phyloP scores from a whole-genome alignment of 225 moss, liverwort and hornwort species.

The Sphagnum tenellum region DNA sequence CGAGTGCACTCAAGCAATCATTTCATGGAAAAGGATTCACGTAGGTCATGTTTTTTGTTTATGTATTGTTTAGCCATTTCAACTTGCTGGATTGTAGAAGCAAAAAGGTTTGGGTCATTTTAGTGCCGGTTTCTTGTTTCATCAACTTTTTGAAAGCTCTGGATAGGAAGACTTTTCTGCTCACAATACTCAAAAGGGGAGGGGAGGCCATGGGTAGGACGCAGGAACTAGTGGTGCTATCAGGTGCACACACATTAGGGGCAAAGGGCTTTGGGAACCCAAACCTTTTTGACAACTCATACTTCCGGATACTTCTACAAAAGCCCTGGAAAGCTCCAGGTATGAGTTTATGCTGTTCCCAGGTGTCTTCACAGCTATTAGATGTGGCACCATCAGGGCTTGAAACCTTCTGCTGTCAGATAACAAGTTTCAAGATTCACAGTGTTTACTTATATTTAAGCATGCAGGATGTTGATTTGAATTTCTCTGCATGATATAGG shows the following conservation, averaged over 20 bases:
- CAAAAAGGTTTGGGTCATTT: too few species aligned
- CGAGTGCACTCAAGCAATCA: conserved; percentile 53
- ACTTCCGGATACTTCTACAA: conserved; percentile 68
- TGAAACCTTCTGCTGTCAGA: not conserved
- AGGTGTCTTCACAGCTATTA: too few species aligned
- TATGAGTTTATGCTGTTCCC: conserved; percentile 1
- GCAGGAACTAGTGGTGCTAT: conserved; percentile 78
- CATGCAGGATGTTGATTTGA: not conserved
- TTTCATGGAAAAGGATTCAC: conserved; percentile 84
- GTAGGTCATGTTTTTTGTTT: conserved; percentile 23
- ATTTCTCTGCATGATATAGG: too few species aligned
- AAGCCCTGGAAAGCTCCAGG: conserved; percentile 64
- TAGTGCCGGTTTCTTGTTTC: too few species aligned
- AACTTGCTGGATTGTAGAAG: too few species aligned
- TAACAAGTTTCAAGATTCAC: not conserved
- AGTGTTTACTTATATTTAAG: not conserved
- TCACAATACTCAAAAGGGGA: not conserved
- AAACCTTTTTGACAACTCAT: conserved; percentile 74
- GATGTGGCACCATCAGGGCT: not conserved
- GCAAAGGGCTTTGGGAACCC: conserved; percentile 90
- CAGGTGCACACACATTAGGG: conserved; percentile 85
- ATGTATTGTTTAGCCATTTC: too few species aligned
- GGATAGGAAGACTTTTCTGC: too few species aligned
- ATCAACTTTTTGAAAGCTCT: too few species aligned
- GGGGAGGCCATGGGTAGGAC: conserved; percentile 29